Evolutionary conservation across 768 basidiomycete genomes (phyloP).

Genomic region (Amanita brunnescens): DNA sequence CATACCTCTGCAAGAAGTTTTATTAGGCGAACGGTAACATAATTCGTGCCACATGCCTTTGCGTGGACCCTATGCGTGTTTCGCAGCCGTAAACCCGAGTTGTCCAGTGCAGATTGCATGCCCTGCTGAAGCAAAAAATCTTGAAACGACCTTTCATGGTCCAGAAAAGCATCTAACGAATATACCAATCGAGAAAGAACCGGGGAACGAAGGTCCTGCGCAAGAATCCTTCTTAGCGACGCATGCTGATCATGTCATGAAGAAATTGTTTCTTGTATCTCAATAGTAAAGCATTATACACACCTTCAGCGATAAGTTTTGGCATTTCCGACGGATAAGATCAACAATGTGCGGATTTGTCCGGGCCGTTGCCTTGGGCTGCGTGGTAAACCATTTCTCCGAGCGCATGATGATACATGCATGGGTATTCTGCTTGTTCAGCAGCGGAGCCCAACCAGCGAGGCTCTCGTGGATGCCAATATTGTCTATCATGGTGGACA

Average conservation of each 20-base stretch:
- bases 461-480: constrained; percentile 24
- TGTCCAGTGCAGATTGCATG: constrained; percentile 13
- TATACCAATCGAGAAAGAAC: constrained; percentile 26
- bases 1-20: constrained; percentile 21
- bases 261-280: neutral
- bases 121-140: constrained; percentile 22
- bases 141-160: constrained; percentile 28
- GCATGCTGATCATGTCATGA: constrained; percentile 15
- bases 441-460: constrained; percentile 27
- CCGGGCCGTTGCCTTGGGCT: constrained; percentile 23
- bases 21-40: neutral
- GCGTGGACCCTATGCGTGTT: constrained; percentile 23
- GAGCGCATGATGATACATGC: constrained; percentile 31
- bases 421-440: constrained; percentile 24
- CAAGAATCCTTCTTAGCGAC: constrained; percentile 18
- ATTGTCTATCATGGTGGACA: constrained; percentile 26
- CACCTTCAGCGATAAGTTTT: constrained; percentile 4
- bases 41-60: constrained; percentile 19
- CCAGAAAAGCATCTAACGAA: constrained; percentile 32
- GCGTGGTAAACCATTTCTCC: constrained; percentile 25
- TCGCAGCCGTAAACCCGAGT: constrained; percentile 22
- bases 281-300: neutral
- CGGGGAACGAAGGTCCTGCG: constrained; percentile 24
- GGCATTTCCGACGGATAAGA: constrained; percentile 27
- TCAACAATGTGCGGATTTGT: constrained; percentile 24